phyloP scores from a whole-genome alignment of 192 early-diverging fungal genomes.

The Backusella macrospora region DNA sequence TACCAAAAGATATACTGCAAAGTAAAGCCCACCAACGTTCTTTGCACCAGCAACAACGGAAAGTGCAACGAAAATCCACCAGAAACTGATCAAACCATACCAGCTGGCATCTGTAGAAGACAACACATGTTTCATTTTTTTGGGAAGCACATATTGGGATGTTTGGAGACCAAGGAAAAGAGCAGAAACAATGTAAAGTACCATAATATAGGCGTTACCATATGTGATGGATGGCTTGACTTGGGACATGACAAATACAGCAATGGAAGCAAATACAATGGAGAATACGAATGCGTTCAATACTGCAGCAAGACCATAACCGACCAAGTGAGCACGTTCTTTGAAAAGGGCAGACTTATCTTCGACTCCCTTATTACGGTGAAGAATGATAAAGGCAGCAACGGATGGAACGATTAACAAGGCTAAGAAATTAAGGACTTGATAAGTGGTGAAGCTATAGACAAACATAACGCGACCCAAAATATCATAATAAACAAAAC shows the following conservation, averaged over 20 bases:
- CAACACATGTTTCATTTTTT: not conserved
- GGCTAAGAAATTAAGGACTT: slow-evolving; percentile 19
- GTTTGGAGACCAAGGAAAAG: slow-evolving; percentile 20
- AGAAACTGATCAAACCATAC: slow-evolving; percentile 42
- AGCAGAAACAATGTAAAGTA: slow-evolving; percentile 21
- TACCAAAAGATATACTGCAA: slow-evolving; percentile 37
- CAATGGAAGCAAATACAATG: not conserved
- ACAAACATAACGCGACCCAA: slow-evolving; percentile 45
- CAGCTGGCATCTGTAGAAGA: not conserved
- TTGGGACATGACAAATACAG: not conserved
- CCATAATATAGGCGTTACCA: slow-evolving; percentile 15
- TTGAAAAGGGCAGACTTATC: not conserved
- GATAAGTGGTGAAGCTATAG: slow-evolving; percentile 21
- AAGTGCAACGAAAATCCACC: slow-evolving; percentile 44
- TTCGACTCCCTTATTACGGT: not conserved
- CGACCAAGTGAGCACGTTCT: not conserved
- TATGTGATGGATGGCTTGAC: slow-evolving; percentile 25
- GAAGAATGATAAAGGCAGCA: not conserved
- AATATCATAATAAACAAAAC: slow-evolving; percentile 50
- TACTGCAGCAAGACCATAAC: not conserved
- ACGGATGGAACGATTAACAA: slow-evolving; percentile 20
- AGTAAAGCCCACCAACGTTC: slow-evolving; percentile 44
- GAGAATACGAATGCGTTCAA: not conserved
- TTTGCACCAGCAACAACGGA: slow-evolving; percentile 29
- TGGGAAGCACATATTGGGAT: slow-evolving; percentile 5